Conservation (phyloP, 495 filamentous ascomycete species). For the Aspergillus mulundensis region DNA sequence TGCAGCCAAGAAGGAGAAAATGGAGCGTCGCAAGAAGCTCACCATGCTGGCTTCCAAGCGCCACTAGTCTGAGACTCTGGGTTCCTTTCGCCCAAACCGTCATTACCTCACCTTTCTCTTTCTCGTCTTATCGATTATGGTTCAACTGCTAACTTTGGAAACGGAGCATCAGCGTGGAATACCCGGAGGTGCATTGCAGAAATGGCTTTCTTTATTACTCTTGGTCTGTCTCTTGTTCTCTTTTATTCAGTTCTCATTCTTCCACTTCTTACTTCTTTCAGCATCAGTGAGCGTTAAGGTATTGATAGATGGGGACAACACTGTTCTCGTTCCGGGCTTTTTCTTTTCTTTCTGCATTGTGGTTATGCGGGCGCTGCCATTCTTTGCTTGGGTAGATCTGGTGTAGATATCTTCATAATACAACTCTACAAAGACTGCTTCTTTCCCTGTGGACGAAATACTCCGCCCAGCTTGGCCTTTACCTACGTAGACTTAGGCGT, state of each 20-base stretch:
- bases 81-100: neutral
- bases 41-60: constrained; percentile 41
- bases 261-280: constrained; percentile 12
- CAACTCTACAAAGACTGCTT: neutral
- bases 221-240: neutral
- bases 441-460: no score
- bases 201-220: constrained; percentile 15
- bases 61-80: constrained; percentile 5
- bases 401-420: constrained; percentile 6
- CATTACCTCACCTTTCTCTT: neutral
- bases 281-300: constrained; percentile 37
- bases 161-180: constrained; percentile 27
- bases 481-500: neutral
- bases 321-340: constrained; percentile 15
- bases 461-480: no score
- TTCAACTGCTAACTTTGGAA: constrained; percentile 6
- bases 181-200: constrained; percentile 26
- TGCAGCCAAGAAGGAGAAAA: constrained; percentile 52
- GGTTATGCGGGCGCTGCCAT: constrained; percentile 28
- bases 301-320: constrained; percentile 30
- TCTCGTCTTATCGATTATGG: constrained; percentile 9
- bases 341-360: constrained; percentile 19
- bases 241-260: constrained; percentile 15
- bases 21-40: constrained; percentile 51
- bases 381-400: constrained; percentile 14